Base-by-base conservation (phyloP, 352 stramenopile species). In the Globisporangium megalacanthum region DNA sequence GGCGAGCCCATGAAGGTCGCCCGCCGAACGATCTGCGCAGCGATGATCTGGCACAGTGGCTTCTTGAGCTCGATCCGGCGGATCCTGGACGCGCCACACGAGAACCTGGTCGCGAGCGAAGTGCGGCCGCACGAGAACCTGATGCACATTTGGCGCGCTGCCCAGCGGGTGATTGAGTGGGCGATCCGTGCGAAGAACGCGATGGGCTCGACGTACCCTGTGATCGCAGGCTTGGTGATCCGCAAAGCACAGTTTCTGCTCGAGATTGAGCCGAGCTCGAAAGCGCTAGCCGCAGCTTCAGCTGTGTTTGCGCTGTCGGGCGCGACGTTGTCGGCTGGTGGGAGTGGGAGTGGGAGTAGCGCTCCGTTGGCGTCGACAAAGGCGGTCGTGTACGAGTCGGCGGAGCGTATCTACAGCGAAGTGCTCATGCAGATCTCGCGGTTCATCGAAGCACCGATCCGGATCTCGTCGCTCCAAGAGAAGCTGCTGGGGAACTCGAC, bases 31-130 rank as follows among this genome's bases (percentile, higher is more conserved):
- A 79, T 94, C 49, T 92, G 83, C 55, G 87, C 86, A 47, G 80
- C 85, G 2, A 95, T 96, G 85, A 80, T 96, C 49, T 94, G 86
- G 85, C 87, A 96, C 66, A 93, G 72, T 20, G 86, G 86, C 13
- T 89, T 88, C 51, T 62, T 89, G 49, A 69, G 47, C 29, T 75
- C 64, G 44, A 78, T 92, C 44, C 79, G 77, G 33, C 80, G 82
- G 35, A 71, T 88, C 51, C 48, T 83, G 31, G 71, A 83, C 1
- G 42, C 55, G 8, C 52, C 49, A 17, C 64, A 56, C 29, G 57
- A 62, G n/a, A 79, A 78, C 54, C 63, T 85, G 17, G 66, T 69
- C 20, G 70, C 81, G 49, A 90, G 84, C 56, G 86, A 94, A 54
- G 55, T 86, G 54, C 79, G 86, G 35, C 87, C 87, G 10, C 78